Evolutionary conservation across 2,329 filamentous ascomycete genomes (phyloP).

Genomic region (Sclerotinia spermophila): DNA sequence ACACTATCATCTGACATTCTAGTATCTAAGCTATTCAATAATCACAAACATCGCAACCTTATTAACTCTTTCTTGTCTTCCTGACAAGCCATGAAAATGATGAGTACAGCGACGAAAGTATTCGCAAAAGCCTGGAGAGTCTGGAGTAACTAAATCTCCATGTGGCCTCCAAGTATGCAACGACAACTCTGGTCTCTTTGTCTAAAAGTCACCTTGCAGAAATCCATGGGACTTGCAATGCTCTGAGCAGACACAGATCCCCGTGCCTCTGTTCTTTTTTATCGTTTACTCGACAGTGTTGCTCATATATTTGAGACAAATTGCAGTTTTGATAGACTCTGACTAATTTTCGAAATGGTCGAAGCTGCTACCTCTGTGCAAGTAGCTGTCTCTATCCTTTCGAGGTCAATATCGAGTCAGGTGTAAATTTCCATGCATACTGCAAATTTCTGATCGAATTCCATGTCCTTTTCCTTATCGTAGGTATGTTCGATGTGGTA

Average conservation of each 20-base stretch:
- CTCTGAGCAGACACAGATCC: background rate
- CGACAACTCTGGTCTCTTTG: background rate
- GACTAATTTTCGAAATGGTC: background rate
- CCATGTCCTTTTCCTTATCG: background rate
- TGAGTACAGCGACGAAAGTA: background rate
- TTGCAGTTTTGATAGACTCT: background rate
- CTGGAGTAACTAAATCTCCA: background rate
- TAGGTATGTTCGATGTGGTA: background rate
- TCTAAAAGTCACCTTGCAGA: background rate
- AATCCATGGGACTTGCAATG: background rate
- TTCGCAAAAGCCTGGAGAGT: background rate
- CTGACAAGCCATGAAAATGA: background rate
- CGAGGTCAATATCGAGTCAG: background rate
- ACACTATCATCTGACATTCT: background rate
- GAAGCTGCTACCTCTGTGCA: background rate
- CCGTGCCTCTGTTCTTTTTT: too few species aligned
- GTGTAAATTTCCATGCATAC: background rate
- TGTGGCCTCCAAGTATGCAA: background rate
- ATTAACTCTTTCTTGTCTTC: rapidly evolving
- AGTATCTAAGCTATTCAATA: too few species aligned
- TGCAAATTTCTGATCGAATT: background rate
- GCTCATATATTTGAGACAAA: background rate
- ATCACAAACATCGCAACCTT: too few species aligned
- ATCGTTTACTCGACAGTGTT: too few species aligned
- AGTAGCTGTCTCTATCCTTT: background rate